Conservation (phyloP, 192 early-diverging fungal species). For the Radiomyces spectabilis region DNA sequence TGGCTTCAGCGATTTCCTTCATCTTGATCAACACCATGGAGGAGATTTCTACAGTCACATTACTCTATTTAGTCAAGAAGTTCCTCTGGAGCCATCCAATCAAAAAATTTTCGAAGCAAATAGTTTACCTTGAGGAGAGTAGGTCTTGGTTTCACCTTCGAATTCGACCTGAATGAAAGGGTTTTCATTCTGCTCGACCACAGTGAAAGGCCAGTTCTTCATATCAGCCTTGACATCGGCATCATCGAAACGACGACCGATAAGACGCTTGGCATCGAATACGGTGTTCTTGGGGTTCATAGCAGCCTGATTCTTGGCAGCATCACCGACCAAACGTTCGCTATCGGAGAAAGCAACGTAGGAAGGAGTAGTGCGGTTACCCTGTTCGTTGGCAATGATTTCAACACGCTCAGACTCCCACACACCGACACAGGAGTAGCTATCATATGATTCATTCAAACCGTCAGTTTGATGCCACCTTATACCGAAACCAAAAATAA, state of each 20-base stretch:
- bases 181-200: slow-evolving; percentile 58
- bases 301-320: slow-evolving; percentile 86
- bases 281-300: slow-evolving; percentile 90
- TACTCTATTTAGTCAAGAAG: too few relatives aligned
- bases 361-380: slow-evolving; percentile 84
- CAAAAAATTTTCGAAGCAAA: too few relatives aligned
- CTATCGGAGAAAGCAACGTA: slow-evolving; percentile 76
- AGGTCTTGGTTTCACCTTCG: slow-evolving; percentile 76
- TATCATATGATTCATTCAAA: slow-evolving; percentile 32
- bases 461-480: too few relatives aligned
- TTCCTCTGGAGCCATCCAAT: too few relatives aligned
- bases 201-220: slow-evolving; percentile 82
- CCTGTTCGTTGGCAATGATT: slow-evolving; percentile 91
- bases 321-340: slow-evolving; percentile 81
- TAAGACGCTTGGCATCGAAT: slow-evolving; percentile 88
- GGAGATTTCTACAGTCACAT: slow-evolving; percentile 82
- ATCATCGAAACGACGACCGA: slow-evolving; percentile 83
- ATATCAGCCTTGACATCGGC: slow-evolving; percentile 72
- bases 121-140: slow-evolving; percentile 76
- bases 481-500: slow-evolving; percentile 78
- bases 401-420: slow-evolving; percentile 93
- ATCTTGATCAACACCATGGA: slow-evolving; percentile 72
- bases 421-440: slow-evolving; percentile 88
- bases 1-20: slow-evolving; percentile 58
- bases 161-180: slow-evolving; percentile 78